A percentile compares a stretch with the other conserved stretches of the same genome.
These are phyloP conservation scores for Deinandra increscens DNA, from an alignment of 129 eudicot species.

Conservation along the genomic window DNA sequence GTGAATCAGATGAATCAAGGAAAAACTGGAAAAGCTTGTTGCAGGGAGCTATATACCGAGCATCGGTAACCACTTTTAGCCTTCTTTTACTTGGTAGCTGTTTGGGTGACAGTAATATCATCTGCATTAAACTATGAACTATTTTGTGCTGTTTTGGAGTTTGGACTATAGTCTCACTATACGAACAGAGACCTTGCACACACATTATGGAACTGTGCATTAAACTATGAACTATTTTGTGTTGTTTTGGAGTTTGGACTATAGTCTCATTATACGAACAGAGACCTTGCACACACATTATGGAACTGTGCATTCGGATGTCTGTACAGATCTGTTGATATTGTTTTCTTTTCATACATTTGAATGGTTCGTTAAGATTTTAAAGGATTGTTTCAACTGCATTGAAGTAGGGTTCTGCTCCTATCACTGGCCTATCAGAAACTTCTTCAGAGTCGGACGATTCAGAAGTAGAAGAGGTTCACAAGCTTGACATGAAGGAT, in stretches of 20 bases:
- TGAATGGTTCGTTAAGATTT: slow-evolving; percentile 21
- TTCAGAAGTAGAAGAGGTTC: slow-evolving; percentile 46
- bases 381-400: slow-evolving; percentile 10
- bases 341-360: slow-evolving; percentile 4
- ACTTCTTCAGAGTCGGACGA: slow-evolving; percentile 76
- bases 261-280: neutral
- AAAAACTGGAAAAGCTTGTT: slow-evolving; percentile 77
- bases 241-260: neutral
- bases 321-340: slow-evolving; percentile 9
- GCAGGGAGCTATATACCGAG: slow-evolving; percentile 89
- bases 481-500: slow-evolving; percentile 43
- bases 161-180: neutral
- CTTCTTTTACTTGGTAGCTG: neutral
- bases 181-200: neutral
- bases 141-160: neutral
- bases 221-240: neutral
- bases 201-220: neutral
- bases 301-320: neutral
- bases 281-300: slow-evolving; percentile 1
- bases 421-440: slow-evolving; percentile 67
- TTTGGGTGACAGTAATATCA: slow-evolving; percentile 13
- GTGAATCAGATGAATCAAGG: slow-evolving; percentile 65
- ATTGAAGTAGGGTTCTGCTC: slow-evolving; percentile 72
- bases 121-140: neutral
- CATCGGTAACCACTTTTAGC: slow-evolving; percentile 64